Evolutionary conservation across 2,329 filamentous ascomycete species (phyloP), one percentile per base, ranked within the genome.

Genomic region (Penicillium sclerotigenum): DNA sequence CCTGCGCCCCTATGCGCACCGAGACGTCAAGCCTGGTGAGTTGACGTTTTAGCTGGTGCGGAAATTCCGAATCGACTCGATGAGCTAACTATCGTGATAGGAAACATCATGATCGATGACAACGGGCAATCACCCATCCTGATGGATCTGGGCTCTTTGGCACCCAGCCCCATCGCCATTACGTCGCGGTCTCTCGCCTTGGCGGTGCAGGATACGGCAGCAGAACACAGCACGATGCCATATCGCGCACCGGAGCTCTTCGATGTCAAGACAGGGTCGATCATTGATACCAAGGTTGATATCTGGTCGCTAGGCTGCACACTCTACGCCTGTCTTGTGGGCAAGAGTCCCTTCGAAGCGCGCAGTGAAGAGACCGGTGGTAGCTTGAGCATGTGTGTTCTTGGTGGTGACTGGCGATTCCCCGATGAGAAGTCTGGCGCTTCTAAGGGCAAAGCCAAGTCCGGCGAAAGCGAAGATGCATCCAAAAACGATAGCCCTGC

Each of bases 91-190:
- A 22, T 47, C 18, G 31, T 38, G n/a, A 13, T 11, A 84, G 81
- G 91, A 56, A 99, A 99, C 77, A 96, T 99, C 71, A 99, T 99
- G 94, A 96, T 99, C 64, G 88, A 90, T 63, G 93, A 97, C 72
- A 86, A 91, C 66, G 94, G 94, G 64, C 83, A 86, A 57, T 87
- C 87, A 29, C 93, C 94, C 3, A 94, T 99, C 66, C 83, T 99
- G 34, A 99, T 99, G 94, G 94, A 99, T 72, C 86, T 99, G 24
- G 94, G 94, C 61, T 97, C 91, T 55, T 81, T 99, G 54, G 88
- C 91, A 38, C 89, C 89, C 18, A 91, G 90, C 2, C 94, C 94
- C 1, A 90, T 91, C 55, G 85, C 90, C 26, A 93, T 97, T 65
- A 96, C 93, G 5, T 94, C 90, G 18, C 87, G 93, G 59, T 95